Evolutionary conservation across 2,329 filamentous ascomycete species (phyloP), one percentile per base, ranked within the genome.

Genomic region (Leptodontidium sp.): DNA sequence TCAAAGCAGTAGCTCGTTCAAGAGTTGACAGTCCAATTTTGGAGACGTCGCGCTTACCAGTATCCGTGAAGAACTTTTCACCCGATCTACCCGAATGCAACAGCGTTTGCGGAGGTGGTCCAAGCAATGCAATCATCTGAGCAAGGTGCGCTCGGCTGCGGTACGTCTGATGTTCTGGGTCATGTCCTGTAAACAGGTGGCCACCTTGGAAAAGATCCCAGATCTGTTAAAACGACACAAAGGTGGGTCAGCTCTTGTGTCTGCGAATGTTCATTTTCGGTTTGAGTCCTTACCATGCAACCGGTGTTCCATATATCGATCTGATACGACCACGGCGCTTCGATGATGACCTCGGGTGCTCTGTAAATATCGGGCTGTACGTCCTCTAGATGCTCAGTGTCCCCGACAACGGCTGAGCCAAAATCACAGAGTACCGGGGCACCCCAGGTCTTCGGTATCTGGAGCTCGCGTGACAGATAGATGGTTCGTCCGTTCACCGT

Each of bases 271-370:
- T 40, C 38, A 40, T 11, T 7, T 40, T 40, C 38, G 45, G 21
- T 24, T 24, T 4, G 21, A 26, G n/a, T 26, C n/a, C 80, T 77
- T 78, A 85, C 83, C 84, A 86, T 81, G 65, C 81, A 83, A 9
- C 84, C 84, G 3, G 80, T 78, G 66, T 84, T 85, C 85, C 85
- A 88, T 64, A 87, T 83, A 75, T 87, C 84, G 15, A 84, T 77
- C 21, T 79, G 77, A 63, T 82, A 84, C 0, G 77, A 77, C 85
- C 84, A 87, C 1, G 80, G 79, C 2, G 72, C 77, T 72, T 79
- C 72, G 0, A 87, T 67, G 5, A 86, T 84, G 9, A 86, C 83
- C 68, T 87, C 82, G 0, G 81, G 81, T 1, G 80, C 77, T 57
- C 82, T 73, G 72, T 84, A 84, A 9, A 81, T 69, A 15, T 79